phyloP scores from a whole-genome alignment of 2,329 filamentous ascomycete species.

The Aspergillus vadensis region DNA sequence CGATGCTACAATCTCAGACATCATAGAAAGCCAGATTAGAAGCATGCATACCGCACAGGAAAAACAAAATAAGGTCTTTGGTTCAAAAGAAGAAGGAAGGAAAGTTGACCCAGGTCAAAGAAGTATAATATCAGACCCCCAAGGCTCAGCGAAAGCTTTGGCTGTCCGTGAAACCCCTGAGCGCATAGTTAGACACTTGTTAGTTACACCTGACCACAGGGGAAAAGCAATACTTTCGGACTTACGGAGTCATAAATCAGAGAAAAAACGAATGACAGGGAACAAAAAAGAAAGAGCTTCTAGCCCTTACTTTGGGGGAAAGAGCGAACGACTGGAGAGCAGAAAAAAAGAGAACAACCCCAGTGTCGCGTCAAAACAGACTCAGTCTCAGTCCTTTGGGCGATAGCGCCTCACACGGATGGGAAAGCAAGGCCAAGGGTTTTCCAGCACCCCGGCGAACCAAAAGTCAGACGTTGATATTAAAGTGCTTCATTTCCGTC shows the following conservation, averaged over 20 bases:
- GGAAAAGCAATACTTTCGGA: constrained; percentile 14
- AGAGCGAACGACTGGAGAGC: constrained; percentile 19
- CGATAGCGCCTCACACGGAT: constrained; percentile 18
- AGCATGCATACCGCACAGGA: constrained; percentile 23
- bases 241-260: constrained; percentile 22
- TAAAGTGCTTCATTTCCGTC: constrained; percentile 21
- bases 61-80: constrained; percentile 4
- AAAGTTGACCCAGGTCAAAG: constrained; percentile 19
- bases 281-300: constrained; percentile 28
- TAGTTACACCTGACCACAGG: constrained; percentile 8
- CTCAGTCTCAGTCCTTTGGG: constrained; percentile 14
- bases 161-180: constrained; percentile 18
- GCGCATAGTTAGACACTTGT: constrained; percentile 12
- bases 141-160: constrained; percentile 22
- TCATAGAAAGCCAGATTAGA: constrained; percentile 1
- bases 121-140: constrained; percentile 31
- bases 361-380: constrained; percentile 13
- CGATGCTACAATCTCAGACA: constrained; percentile 9
- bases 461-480: constrained; percentile 24
- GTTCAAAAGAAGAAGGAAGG: constrained; percentile 24
- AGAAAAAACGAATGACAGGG: not conserved
- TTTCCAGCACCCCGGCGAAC: constrained; percentile 23
- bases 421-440: constrained; percentile 25
- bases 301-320: constrained; percentile 28
- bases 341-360: constrained; percentile 19